These are phyloP conservation scores for Candolleomyces eurysporus DNA, from an alignment of 768 basidiomycete species.

Conservation along the genomic window DNA sequence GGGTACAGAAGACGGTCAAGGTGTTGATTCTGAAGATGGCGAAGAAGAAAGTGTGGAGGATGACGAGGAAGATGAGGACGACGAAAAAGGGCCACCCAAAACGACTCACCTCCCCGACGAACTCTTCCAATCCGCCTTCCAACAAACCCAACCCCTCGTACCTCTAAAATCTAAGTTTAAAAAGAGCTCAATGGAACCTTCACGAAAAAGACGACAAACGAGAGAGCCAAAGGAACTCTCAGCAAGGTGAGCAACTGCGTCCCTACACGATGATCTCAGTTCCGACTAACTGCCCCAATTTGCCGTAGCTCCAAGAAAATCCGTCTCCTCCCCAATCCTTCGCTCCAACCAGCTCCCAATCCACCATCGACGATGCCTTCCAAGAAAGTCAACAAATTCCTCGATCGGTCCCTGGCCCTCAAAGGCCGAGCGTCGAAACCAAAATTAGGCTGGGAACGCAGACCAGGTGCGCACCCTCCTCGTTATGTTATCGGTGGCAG, in stretches of 20 bases:
- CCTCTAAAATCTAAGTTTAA: constrained; percentile 25
- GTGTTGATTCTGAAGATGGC: background rate
- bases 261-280: background rate
- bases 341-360: constrained; percentile 19
- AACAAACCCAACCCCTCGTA: constrained; percentile 3
- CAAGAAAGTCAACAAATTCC: constrained; percentile 47
- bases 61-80: background rate
- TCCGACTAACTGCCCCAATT: constrained; percentile 2
- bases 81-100: background rate
- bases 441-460: constrained; percentile 55
- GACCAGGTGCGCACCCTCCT: constrained; percentile 42
- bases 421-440: constrained; percentile 34
- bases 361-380: constrained; percentile 35
- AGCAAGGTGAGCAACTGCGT: constrained; percentile 46
- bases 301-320: constrained; percentile 48
- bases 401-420: constrained; percentile 49
- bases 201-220: constrained; percentile 16
- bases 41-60: background rate
- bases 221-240: constrained; percentile 51
- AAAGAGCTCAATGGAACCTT: background rate
- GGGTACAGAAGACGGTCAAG: background rate
- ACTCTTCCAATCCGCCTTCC: constrained; percentile 57
- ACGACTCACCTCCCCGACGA: constrained; percentile 62
- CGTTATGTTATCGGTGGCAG: background rate
- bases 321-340: constrained; percentile 38